Evolutionary conservation across 345 rosid species (phyloP).

Genomic region (Corchorus olitorius): DNA sequence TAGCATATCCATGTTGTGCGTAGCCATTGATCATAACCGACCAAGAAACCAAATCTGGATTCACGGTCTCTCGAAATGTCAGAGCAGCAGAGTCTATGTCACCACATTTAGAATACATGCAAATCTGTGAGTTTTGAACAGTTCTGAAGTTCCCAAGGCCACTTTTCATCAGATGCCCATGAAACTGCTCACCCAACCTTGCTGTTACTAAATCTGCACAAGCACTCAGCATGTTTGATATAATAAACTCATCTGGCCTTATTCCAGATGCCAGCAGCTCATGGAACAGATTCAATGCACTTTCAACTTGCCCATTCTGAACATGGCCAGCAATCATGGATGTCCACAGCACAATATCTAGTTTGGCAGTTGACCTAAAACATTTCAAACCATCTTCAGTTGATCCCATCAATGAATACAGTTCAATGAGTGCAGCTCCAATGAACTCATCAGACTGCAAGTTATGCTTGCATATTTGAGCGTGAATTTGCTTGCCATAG

Average conservation of each 20-base stretch:
- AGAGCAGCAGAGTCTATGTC: constrained; percentile 36
- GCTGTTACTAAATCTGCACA: constrained; percentile 53
- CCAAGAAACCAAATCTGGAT: constrained; percentile 53
- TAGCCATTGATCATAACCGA: constrained; percentile 52
- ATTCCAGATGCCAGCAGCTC: constrained; percentile 38
- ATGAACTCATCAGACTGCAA: constrained; percentile 57
- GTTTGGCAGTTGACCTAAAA: constrained; percentile 41
- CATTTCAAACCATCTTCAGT: constrained; percentile 46
- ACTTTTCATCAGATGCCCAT: constrained; percentile 45
- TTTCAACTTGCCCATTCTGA: constrained; percentile 46
- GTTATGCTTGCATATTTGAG: constrained; percentile 43
- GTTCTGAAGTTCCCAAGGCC: constrained; percentile 43
- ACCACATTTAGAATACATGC: constrained; percentile 58
- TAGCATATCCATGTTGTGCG: constrained; percentile 53
- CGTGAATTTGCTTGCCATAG: constrained; percentile 55
- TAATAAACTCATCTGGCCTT: constrained; percentile 53
- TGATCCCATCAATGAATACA: constrained; percentile 50
- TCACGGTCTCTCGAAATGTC: constrained; percentile 36
- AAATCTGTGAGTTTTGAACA: constrained; percentile 50
- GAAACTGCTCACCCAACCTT: constrained; percentile 52
- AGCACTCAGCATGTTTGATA: constrained; percentile 50
- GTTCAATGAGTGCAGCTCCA: constrained; percentile 48
- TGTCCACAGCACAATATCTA: constrained; percentile 54
- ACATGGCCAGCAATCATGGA: constrained; percentile 49
- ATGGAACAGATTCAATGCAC: constrained; percentile 45